Conservation (phyloP, 163 green algal species). For the Scenedesmus sp. region DNA sequence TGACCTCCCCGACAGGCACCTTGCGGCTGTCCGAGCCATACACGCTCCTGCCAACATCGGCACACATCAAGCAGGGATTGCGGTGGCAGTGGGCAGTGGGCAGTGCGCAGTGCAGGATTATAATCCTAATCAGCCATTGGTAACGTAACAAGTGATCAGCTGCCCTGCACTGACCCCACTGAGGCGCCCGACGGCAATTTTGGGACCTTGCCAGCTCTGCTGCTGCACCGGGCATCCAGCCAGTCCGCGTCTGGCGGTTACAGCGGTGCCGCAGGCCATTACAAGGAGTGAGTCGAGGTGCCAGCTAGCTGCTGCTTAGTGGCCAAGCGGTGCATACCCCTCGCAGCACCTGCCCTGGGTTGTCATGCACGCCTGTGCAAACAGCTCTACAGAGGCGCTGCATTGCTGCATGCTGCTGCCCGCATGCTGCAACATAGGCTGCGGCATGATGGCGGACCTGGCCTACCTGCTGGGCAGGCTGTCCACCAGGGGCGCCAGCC, state of each 20-base stretch:
- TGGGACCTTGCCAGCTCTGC: neutral
- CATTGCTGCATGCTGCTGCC: neutral
- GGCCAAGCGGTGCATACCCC: neutral
- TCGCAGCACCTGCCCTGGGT: neutral
- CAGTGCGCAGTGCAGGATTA: neutral
- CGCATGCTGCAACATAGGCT: neutral
- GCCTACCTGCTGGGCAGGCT: slow-evolving; percentile 68
- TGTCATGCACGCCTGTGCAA: no score
- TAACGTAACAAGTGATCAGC: neutral
- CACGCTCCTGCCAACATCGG: slow-evolving; percentile 24
- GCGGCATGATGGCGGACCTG: neutral
- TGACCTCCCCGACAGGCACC: slow-evolving; percentile 64
- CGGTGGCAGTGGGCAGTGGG: neutral
- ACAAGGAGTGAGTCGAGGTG: no score
- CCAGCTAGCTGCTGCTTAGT: neutral
- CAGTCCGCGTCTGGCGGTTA: no score
- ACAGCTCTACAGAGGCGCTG: no score
- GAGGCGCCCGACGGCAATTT: neutral
- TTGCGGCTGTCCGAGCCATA: slow-evolving; percentile 39
- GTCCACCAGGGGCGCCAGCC: slow-evolving; percentile 83
- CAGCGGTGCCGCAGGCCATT: slow-evolving; percentile 7
- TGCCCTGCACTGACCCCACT: neutral
- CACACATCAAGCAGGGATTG: neutral
- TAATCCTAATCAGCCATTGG: neutral
- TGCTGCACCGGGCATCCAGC: no score